Evolutionary conservation across 352 stramenopile genomes (phyloP).

Genomic region (Peronospora farinosa): DNA sequence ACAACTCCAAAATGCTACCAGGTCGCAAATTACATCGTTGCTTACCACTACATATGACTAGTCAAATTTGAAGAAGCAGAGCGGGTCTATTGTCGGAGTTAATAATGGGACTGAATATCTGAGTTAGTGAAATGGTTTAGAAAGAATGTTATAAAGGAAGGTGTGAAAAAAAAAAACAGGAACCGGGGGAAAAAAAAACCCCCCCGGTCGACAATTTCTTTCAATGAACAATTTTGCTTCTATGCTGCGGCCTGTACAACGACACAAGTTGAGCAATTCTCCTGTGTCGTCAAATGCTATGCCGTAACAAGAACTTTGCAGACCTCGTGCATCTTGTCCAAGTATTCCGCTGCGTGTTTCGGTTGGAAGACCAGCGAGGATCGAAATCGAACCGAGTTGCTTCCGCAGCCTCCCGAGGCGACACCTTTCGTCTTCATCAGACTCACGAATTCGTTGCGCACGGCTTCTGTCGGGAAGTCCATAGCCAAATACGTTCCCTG

Average conservation of each 20-base stretch:
- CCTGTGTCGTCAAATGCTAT: constrained; percentile 5
- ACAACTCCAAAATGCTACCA: no score
- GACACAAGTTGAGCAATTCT: not conserved
- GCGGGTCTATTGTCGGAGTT: not conserved
- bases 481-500: constrained; percentile 79
- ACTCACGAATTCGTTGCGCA: constrained; percentile 58
- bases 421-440: constrained; percentile 58
- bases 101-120: no score
- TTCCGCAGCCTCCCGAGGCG: constrained; percentile 58
- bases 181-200: no score
- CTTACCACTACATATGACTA: no score
- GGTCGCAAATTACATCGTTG: no score
- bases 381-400: constrained; percentile 67
- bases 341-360: constrained; percentile 61
- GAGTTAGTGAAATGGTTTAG: no score
- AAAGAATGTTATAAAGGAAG: no score
- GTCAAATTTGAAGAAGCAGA: no score
- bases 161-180: no score
- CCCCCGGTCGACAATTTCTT: constrained; percentile 8
- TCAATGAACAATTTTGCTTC: not conserved
- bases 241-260: constrained; percentile 6
- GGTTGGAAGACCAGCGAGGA: constrained; percentile 74
- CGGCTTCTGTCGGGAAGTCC: constrained; percentile 54
- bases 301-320: constrained; percentile 29
- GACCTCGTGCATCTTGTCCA: constrained; percentile 60